phyloP scores from a whole-genome alignment of 371 early-diverging fungal genomes.

The Dichotomocladium elegans region DNA sequence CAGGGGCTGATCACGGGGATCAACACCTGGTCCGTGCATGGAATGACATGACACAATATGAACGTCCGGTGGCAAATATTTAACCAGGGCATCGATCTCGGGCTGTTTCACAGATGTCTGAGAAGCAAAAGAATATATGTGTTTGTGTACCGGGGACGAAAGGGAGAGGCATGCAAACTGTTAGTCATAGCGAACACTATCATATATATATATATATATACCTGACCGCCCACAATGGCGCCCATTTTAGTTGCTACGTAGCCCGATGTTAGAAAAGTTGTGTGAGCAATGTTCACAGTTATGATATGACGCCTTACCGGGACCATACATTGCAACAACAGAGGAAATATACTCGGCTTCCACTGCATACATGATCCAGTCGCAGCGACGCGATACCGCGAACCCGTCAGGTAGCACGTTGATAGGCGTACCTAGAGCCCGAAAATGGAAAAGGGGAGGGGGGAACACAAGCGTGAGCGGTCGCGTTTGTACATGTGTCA shows the following conservation, averaged over 20 bases:
- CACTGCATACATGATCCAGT: constrained; percentile 92
- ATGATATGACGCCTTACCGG: constrained; percentile 48
- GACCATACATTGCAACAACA: constrained; percentile 83
- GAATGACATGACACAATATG: constrained; percentile 93
- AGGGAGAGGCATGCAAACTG: not conserved
- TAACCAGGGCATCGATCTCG: constrained; percentile 86
- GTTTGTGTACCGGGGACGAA: not conserved
- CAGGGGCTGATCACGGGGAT: constrained; percentile 81
- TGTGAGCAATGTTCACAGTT: not conserved
- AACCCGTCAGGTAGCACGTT: constrained; percentile 79
- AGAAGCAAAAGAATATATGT: not conserved
- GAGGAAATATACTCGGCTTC: constrained; percentile 84
- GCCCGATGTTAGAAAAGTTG: no score
- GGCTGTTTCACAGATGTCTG: constrained; percentile 94
- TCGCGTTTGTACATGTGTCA: no score
- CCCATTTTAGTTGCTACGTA: constrained; percentile 88
- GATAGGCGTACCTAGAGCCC: constrained; percentile 57
- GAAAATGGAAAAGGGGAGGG: no score
- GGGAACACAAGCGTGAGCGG: no score
- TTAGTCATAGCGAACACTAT: not conserved
- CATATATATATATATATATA: no score
- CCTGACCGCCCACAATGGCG: constrained; percentile 81
- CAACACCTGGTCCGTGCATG: constrained; percentile 92
- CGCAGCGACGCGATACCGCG: constrained; percentile 77
- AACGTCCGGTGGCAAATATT: constrained; percentile 81